A percentile compares a stretch with the other conserved stretches of the same genome.
These are phyloP conservation scores for Cudoniella acicularis DNA, from an alignment of 495 filamentous ascomycete species.

Conservation along the genomic window DNA sequence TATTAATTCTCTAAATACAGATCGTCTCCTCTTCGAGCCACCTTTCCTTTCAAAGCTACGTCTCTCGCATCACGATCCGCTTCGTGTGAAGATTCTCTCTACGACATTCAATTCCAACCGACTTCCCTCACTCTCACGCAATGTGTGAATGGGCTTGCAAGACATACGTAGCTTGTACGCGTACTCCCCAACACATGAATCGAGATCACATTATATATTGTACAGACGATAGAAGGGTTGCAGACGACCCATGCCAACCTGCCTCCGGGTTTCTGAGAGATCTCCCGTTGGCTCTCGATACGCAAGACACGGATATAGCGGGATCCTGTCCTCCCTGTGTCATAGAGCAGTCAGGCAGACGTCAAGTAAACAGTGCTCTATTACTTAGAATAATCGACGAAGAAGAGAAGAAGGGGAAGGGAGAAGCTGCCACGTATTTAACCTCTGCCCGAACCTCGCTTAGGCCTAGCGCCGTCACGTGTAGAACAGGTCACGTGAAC, in stretches of 20 bases:
- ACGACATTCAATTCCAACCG: slow-evolving; percentile 10
- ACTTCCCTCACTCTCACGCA: slow-evolving; percentile 16
- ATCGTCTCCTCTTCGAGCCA: slow-evolving; percentile 19
- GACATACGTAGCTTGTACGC: slow-evolving; percentile 16
- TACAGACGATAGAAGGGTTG: slow-evolving; percentile 9
- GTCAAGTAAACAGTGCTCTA: too few relatives aligned
- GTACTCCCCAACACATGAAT: slow-evolving; percentile 15
- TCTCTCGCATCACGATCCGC: slow-evolving; percentile 18
- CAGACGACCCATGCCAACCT: slow-evolving; percentile 11
- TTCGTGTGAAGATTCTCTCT: slow-evolving; percentile 19
- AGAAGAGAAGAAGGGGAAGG: too few relatives aligned
- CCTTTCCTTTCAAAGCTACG: slow-evolving; percentile 16
- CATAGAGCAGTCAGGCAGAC: too few relatives aligned
- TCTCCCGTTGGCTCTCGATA: slow-evolving; percentile 15
- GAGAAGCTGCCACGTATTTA: too few relatives aligned
- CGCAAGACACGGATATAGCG: slow-evolving; percentile 19
- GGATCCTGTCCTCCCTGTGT: slow-evolving; percentile 10
- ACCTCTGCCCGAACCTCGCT: too few relatives aligned
- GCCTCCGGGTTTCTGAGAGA: slow-evolving; percentile 18
- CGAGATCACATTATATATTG: slow-evolving; percentile 13
- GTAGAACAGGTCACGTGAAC: too few relatives aligned
- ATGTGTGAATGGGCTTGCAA: slow-evolving; percentile 19
- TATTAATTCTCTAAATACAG: slow-evolving; percentile 20
- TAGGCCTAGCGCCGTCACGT: too few relatives aligned
- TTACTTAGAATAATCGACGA: too few relatives aligned